These are phyloP conservation scores for Pseudozyma sp. DNA, from an alignment of 1,284 basidiomycete species.

Conservation along the genomic window DNA sequence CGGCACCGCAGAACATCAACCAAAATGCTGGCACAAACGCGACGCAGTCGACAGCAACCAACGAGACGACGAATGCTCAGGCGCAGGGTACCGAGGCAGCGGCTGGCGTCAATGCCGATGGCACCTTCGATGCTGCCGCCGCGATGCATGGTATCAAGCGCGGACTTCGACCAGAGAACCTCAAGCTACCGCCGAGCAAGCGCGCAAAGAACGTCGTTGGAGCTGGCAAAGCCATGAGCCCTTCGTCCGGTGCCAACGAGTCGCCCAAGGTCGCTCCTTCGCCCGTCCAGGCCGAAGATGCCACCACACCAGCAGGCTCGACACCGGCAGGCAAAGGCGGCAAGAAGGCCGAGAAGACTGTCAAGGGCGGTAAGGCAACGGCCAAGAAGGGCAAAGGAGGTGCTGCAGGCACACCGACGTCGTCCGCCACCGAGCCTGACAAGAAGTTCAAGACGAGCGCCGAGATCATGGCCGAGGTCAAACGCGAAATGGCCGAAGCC, in stretches of 20 bases:
- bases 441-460: constrained; percentile 60
- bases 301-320: constrained; percentile 49
- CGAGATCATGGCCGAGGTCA: constrained; percentile 65
- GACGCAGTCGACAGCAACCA: constrained; percentile 18
- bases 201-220: constrained; percentile 46
- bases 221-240: constrained; percentile 34
- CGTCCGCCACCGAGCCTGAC: constrained; percentile 46
- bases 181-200: constrained; percentile 64
- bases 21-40: constrained; percentile 6
- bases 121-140: constrained; percentile 45
- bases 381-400: constrained; percentile 51
- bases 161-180: constrained; percentile 62
- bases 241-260: constrained; percentile 35
- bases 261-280: constrained; percentile 53
- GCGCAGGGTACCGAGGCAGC: constrained; percentile 16
- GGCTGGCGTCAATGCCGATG: constrained; percentile 28
- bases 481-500: constrained; percentile 61
- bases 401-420: constrained; percentile 41
- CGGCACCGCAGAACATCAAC: constrained; percentile 1
- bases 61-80: constrained; percentile 15
- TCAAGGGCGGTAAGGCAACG: constrained; percentile 28
- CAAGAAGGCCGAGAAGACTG: constrained; percentile 42
- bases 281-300: constrained; percentile 46
- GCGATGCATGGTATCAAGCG: constrained; percentile 60
- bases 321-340: constrained; percentile 51